These are phyloP conservation scores for Edaphochlamys debaryana DNA, from an alignment of 139 green algal genomes.

Conservation along the genomic window DNA sequence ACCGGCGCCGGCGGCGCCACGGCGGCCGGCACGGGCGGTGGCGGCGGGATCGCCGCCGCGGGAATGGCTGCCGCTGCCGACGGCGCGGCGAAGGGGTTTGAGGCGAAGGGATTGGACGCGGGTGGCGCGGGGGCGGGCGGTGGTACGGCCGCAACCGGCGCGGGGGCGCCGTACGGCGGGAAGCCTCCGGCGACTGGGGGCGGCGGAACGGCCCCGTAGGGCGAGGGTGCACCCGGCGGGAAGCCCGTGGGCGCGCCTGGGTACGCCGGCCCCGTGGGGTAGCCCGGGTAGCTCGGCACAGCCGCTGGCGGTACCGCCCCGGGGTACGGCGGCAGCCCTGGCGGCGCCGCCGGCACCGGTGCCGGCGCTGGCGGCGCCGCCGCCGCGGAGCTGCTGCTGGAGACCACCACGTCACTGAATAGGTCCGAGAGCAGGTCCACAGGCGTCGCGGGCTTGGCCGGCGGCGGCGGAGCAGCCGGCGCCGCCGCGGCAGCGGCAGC, in stretches of 20 bases:
- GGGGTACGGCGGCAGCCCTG: background rate
- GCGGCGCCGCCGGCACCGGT: background rate
- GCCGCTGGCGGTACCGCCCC: background rate
- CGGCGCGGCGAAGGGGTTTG: conserved; percentile 17
- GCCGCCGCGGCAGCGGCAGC: background rate
- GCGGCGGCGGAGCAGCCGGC: background rate
- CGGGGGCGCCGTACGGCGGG: conserved; percentile 39
- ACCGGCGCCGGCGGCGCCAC: background rate
- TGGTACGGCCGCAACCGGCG: conserved; percentile 19
- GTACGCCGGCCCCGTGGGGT: background rate
- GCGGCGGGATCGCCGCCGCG: too few species aligned
- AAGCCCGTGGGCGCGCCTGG: background rate
- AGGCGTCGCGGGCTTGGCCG: conserved; percentile 45
- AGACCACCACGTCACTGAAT: conserved; percentile 44
- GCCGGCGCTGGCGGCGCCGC: background rate
- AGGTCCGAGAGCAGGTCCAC: conserved; percentile 71
- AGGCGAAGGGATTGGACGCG: conserved; percentile 20
- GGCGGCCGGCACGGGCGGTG: too few species aligned
- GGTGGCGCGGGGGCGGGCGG: background rate
- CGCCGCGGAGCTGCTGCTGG: background rate
- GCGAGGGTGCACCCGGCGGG: too few species aligned
- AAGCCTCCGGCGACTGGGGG: too few species aligned
- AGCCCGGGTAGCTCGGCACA: background rate
- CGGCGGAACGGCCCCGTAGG: too few species aligned
- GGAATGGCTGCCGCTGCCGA: too few species aligned